Conservation (phyloP, 257 asterid genomes). For the Haberlea rhodopensis region DNA sequence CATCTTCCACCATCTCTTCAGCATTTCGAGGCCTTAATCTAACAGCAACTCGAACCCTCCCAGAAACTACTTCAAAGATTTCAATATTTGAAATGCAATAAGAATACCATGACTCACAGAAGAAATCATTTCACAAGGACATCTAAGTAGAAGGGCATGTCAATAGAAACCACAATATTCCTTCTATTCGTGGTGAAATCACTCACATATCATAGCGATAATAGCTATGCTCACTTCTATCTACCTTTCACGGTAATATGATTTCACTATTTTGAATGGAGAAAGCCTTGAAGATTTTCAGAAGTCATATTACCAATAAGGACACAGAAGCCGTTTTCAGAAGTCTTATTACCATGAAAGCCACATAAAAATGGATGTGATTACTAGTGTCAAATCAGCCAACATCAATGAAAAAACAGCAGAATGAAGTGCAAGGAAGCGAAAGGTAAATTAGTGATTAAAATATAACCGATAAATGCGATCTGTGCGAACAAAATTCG, state of each 20-base stretch:
- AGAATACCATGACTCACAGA: background rate
- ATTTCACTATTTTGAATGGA: background rate
- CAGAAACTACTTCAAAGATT: slow-evolving; percentile 47
- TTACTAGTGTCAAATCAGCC: background rate
- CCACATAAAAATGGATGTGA: slow-evolving; percentile 12
- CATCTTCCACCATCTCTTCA: slow-evolving; percentile 73
- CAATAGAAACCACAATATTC: background rate
- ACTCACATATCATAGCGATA: background rate
- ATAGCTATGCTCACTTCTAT: no score
- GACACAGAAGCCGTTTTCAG: slow-evolving; percentile 13
- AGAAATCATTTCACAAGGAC: background rate
- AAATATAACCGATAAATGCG: background rate
- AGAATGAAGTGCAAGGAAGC: slow-evolving; percentile 6
- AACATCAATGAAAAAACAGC: slow-evolving; percentile 2
- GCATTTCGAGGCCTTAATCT: slow-evolving; percentile 80
- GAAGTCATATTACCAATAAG: slow-evolving; percentile 4
- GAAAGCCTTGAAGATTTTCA: slow-evolving; percentile 4
- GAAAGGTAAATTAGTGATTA: background rate
- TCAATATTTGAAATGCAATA: slow-evolving; percentile 15
- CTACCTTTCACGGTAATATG: no score
- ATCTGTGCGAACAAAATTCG: background rate
- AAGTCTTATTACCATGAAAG: slow-evolving; percentile 4
- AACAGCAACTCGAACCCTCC: slow-evolving; percentile 87
- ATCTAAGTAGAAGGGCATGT: background rate
- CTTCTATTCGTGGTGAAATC: background rate